Conservation (phyloP, 2,329 filamentous ascomycete genomes). For the Reticulascus tulasneorum region DNA sequence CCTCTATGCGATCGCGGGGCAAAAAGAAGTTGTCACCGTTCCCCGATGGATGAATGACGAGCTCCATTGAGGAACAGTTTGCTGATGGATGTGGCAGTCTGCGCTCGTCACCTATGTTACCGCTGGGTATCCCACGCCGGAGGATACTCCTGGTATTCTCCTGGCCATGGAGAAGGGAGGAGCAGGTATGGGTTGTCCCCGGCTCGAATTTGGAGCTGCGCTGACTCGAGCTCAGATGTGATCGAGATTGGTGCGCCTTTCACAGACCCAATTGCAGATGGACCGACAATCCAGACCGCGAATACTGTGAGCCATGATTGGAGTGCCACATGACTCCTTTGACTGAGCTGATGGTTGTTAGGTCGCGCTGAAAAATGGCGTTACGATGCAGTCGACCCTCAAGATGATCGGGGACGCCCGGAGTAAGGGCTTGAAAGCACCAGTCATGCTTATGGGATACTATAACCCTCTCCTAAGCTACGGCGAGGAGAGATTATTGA, state of each 20-base stretch:
- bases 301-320: constrained; percentile 64
- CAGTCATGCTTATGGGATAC: constrained; percentile 96
- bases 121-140: constrained; percentile 81
- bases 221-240: constrained; percentile 56
- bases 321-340: not conserved
- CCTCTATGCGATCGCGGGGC: constrained; percentile 18
- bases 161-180: constrained; percentile 90
- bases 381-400: constrained; percentile 75
- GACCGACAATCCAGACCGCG: constrained; percentile 91
- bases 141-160: constrained; percentile 78
- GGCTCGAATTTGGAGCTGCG: not conserved
- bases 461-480: constrained; percentile 96
- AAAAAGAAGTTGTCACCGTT: not conserved
- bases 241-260: constrained; percentile 96
- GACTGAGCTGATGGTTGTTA: constrained; percentile 19
- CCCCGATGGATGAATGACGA: not conserved
- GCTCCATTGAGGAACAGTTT: not conserved
- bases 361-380: constrained; percentile 79
- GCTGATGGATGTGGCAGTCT: constrained; percentile 44
- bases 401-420: constrained; percentile 81
- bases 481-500: constrained; percentile 83
- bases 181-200: constrained; percentile 58
- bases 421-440: constrained; percentile 70
- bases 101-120: constrained; percentile 96
- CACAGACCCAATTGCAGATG: constrained; percentile 96